These are phyloP conservation scores for Globisporangium abappressorium DNA, from an alignment of 352 stramenopile genomes.

Conservation along the genomic window DNA sequence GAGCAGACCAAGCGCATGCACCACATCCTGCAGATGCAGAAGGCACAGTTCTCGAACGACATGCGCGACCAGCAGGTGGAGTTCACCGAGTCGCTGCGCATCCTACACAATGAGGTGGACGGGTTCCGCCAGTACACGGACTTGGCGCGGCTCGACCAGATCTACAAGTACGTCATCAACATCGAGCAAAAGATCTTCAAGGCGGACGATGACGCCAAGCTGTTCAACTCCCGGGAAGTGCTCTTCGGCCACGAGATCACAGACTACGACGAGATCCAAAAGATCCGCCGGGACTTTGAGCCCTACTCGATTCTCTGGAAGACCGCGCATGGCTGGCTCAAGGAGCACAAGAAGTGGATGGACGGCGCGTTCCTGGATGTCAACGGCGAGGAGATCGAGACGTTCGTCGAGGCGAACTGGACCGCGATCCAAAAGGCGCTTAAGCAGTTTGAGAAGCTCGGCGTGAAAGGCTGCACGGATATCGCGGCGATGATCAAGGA, in stretches of 20 bases:
- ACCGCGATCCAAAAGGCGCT: slow-evolving; percentile 84
- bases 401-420: slow-evolving; percentile 83
- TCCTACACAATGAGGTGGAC: slow-evolving; percentile 88
- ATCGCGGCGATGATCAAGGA: slow-evolving; percentile 89
- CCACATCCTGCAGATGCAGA: slow-evolving; percentile 79
- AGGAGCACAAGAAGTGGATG: slow-evolving; percentile 92
- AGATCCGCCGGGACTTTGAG: slow-evolving; percentile 91
- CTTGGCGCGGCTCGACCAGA: slow-evolving; percentile 76
- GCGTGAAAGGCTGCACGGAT: slow-evolving; percentile 78
- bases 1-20: slow-evolving; percentile 84
- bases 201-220: slow-evolving; percentile 82
- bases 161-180: slow-evolving; percentile 85
- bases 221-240: slow-evolving; percentile 92
- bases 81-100: slow-evolving; percentile 82
- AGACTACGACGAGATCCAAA: slow-evolving; percentile 89
- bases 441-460: slow-evolving; percentile 93
- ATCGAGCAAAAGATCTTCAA: slow-evolving; percentile 88
- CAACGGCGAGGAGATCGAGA: slow-evolving; percentile 91
- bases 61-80: slow-evolving; percentile 93
- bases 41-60: slow-evolving; percentile 79
- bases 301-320: slow-evolving; percentile 95
- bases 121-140: slow-evolving; percentile 87
- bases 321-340: slow-evolving; percentile 88
- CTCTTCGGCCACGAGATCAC: slow-evolving; percentile 88
- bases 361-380: slow-evolving; percentile 88